Evolutionary conservation across 768 basidiomycete genomes (phyloP).

Genomic region (Termitomyces heimii): DNA sequence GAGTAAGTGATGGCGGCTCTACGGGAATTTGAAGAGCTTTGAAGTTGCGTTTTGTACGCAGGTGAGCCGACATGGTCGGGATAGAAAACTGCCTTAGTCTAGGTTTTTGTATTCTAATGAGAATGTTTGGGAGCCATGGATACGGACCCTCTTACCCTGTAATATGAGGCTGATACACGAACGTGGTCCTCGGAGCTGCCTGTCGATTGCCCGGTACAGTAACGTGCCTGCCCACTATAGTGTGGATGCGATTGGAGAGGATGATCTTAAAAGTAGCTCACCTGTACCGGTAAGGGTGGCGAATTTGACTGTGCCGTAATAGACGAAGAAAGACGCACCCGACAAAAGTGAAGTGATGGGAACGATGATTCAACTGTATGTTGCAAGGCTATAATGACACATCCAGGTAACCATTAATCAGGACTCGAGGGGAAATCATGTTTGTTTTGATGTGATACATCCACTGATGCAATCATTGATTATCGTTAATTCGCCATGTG

Average conservation of each 20-base stretch:
- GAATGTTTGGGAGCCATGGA: not conserved
- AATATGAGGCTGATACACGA: not conserved
- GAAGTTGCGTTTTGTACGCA: constrained; percentile 90
- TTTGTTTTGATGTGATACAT: no score
- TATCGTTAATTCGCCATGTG: no score
- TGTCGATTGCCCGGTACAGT: not conserved
- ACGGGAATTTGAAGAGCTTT: constrained; percentile 75
- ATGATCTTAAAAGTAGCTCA: not conserved
- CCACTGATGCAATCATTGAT: no score
- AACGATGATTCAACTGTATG: not conserved
- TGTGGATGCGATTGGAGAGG: not conserved
- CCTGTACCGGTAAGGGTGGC: not conserved
- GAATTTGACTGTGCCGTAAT: not conserved
- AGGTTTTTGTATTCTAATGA: not conserved
- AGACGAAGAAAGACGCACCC: not conserved
- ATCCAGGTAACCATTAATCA: not conserved
- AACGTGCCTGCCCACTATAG: not conserved
- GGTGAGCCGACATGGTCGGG: constrained; percentile 25
- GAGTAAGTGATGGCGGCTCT: constrained; percentile 24
- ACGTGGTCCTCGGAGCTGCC: not conserved
- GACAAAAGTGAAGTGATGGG: not conserved
- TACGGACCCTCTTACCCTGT: not conserved
- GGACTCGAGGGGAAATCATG: not conserved
- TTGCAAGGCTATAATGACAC: not conserved
- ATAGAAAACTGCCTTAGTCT: not conserved